These are phyloP conservation scores for Eucalyptus marginata DNA, from an alignment of 345 rosid species.

Conservation along the genomic window DNA sequence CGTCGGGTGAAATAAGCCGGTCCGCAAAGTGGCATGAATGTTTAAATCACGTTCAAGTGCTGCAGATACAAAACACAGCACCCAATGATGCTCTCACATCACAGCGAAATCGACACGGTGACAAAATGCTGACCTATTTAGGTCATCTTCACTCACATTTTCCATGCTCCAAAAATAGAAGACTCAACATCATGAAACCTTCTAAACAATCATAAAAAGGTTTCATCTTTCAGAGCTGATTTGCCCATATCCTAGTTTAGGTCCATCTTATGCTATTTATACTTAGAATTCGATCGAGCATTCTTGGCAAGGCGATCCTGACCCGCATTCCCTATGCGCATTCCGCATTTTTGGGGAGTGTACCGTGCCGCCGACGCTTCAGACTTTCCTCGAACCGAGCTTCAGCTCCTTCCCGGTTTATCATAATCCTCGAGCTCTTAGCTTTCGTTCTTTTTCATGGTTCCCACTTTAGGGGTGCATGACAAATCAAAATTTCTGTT, in stretches of 20 bases:
- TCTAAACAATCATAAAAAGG: background rate
- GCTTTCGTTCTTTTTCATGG: background rate
- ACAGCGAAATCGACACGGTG: no score
- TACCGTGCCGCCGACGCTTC: no score
- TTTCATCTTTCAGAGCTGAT: background rate
- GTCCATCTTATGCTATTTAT: background rate
- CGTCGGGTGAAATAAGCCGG: background rate
- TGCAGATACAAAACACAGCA: background rate
- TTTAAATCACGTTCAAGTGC: background rate
- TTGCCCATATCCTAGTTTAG: background rate
- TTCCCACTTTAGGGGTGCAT: background rate
- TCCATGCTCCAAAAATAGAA: background rate
- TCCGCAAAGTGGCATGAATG: background rate
- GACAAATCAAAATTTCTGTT: no score
- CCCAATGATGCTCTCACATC: background rate
- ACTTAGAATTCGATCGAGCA: background rate
- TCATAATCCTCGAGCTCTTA: background rate
- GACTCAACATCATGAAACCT: background rate
- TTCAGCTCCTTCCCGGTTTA: background rate
- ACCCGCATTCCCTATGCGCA: background rate
- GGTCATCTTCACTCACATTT: background rate
- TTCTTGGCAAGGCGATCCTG: background rate
- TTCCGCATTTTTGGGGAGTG: accelerated
- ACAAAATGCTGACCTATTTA: accelerated
- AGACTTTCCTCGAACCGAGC: background rate